Base-by-base conservation (phyloP, 2,329 filamentous ascomycete species). In the Fusarium beomiforme region DNA sequence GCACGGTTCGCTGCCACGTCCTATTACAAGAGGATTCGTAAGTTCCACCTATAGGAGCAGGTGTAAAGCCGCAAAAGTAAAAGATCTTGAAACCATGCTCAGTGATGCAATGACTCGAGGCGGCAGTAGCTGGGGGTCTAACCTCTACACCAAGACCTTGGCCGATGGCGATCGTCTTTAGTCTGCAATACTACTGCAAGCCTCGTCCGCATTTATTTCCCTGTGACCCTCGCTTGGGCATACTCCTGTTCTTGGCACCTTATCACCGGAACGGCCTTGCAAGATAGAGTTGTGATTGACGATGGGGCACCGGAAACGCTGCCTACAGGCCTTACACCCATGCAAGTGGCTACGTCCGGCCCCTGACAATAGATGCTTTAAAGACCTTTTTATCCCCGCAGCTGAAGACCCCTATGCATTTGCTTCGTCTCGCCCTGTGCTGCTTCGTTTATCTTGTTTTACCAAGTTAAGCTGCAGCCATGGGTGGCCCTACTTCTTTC, bases 401-500 rank as follows among this genome's bases (percentile, higher is more conserved):
- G 23, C 16, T 36, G 19, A 26, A 7, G 34, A 39, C 21, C 36
- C 21, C 19, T 50, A 24, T 46, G 29, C 51, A 55, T 10, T 29
- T 10, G 29, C 11, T 29, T 29, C 8, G 13, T 34, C 24, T 7
- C 33, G 33, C 49, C 29, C n/a, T 62, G 19, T 26, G 10, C n/a
- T 39, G 33, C 29, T n/a, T 33, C 9, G 47, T n/a, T 50, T 8
- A 6, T 13, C 1, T 46, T 37, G 19, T 31, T 31, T 44, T 5
- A 19, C 23, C 37, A n/a, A 43, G 13, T 33, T 36, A 29, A 29
- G 17, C 13, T 23, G 17, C 8, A 36, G n/a, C 29, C 33, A 73
- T 69, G 61, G 41, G 37, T 14, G 29, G 60, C 17, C 11, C 31
- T n/a, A 17, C 47, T 14, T 37, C 58, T 14, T 78, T 77, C 44